Evolutionary conservation across 306 rosid species (phyloP), one percentile per base, ranked within the genome.

Genomic region (Pachyrhizus erosus): DNA sequence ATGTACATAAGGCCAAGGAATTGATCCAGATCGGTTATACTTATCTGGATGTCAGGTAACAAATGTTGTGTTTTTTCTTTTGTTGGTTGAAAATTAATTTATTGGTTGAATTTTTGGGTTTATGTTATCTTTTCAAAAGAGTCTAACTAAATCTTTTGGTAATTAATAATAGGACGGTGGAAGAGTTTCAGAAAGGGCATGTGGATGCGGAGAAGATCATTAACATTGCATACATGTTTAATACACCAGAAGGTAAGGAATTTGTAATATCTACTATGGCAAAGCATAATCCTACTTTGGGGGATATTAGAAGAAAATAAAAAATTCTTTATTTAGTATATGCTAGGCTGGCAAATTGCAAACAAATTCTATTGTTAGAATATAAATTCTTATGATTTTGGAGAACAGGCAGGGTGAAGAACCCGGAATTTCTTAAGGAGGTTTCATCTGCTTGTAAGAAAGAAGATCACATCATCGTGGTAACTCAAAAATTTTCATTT

Each of bases 381-480:
- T 68, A 68, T 64, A 29, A 71, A 46, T 33, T 78, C 0, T 0
- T 70, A 51, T 70, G 72, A 57, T 52, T 71, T 67, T 70, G 79
- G 61, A 73, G 20, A 69, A 76, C 81, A 93, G 97, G 98, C 2
- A 88, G 84, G 52, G 93, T 91, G 80, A 93, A 93, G 87, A 93
- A 93, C 80, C 90, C 87, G 8, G 83, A 86, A 5, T 96, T 96
- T 83, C 60, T 93, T 61, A 83, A 77, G 39, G 86, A 89, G 83
- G 94, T 92, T 83, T 85, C 80, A 26, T 80, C 89, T 67, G 70
- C 85, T 49, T 90, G 83, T 74, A 84, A 79, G 77, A 91, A 92
- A 91, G 93, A 92, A 57, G 94, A 96, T 52, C 88, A 23, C 27
- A 51, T 96, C 76, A 71, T 93, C 17, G 97, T 96, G 97, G 99